Percentiles rank a stretch among this genome's conserved stretches.
phyloP scores from a whole-genome alignment of 495 filamentous ascomycete species.

The Podospora comata region DNA sequence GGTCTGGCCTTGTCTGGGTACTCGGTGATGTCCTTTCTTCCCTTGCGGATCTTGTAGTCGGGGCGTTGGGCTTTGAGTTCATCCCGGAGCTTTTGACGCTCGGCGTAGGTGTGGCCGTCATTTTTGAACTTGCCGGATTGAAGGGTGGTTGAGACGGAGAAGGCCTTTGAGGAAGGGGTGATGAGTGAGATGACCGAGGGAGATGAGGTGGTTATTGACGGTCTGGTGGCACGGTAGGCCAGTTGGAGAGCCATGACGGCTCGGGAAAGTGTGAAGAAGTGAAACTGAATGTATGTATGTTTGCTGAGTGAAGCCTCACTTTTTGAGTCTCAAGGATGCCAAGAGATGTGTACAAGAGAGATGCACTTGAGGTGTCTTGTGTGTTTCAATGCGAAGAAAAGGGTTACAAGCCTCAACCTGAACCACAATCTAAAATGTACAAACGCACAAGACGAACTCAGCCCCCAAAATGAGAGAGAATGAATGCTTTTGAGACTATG shows the following conservation, averaged over 20 bases:
- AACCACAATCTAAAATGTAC: background rate
- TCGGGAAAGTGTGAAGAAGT: background rate
- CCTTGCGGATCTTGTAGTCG: constrained; percentile 39
- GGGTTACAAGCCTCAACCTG: background rate
- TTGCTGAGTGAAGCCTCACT: too few relatives aligned
- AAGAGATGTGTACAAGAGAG: background rate
- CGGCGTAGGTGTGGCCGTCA: constrained; percentile 26
- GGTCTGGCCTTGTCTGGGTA: constrained; percentile 30
- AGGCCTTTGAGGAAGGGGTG: constrained; percentile 12
- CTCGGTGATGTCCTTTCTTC: constrained; percentile 46
- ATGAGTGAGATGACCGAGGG: constrained; percentile 12
- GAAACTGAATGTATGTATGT: too few relatives aligned
- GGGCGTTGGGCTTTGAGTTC: constrained; percentile 21
- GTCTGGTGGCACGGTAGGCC: constrained; percentile 24
- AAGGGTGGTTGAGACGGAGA: constrained; percentile 34
- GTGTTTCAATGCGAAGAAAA: background rate
- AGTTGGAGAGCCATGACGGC: constrained; percentile 24
- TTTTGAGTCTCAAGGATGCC: background rate
- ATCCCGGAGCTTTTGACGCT: constrained; percentile 27
- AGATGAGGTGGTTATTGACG: constrained; percentile 8
- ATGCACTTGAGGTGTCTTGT: background rate
- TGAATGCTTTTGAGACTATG: background rate
- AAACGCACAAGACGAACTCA: background rate
- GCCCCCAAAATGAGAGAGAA: background rate
- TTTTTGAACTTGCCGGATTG: background rate